Evolutionary conservation across 305 asterid species (phyloP), one percentile per base, ranked within the genome.

Genomic region (Plantago coronopus): DNA sequence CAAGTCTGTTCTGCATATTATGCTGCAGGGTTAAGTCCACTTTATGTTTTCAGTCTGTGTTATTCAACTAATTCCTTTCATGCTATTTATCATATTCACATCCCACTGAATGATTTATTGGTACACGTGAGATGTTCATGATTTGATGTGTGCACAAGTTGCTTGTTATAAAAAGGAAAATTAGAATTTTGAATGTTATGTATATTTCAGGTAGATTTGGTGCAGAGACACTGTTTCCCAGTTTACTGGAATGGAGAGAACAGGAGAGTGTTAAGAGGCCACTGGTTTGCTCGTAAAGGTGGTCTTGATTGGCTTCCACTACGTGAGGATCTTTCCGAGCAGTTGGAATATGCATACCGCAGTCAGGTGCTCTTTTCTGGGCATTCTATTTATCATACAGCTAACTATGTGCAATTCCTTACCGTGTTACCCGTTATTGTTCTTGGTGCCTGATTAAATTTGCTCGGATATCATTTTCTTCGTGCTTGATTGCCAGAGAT

Each of bases 261-360:
- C 72, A 76, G 95, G 31, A 86, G 99, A 61, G 96, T 93, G 50
- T 65, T 93, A 62, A 81, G 97, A 79, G 99, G 99, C 54, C 97
- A 93, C 64, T 93, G 99, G 99, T 93, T 89, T 78, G 97, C 96
- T 69, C 88, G 95, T 68, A 93, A 87, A 78, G 94, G 95, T 49
- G 89, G 95, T 49, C 90, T 89, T 54, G 97, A 89, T 80, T 93
- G 99, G 99, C 88, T 83, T 70, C 99, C 99, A 23, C 74, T 93
- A 46, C 89, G 96, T 57, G 99, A 93, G 70, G 96, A 93, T 80
- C 84, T 93, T 58, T 79, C 97, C 42, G 99, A 93, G 83, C 99
- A 93, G 59, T 77, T 93, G 83, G 99, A 93, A 74, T 89, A 80
- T 78, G 99, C 97, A 61, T 93, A 87, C 70, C 84, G 89, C 67